A percentile compares a stretch with the other conserved stretches of the same genome.
Conservation (phyloP, 2,329 filamentous ascomycete genomes). For the Sphaerostilbella broomeana region DNA sequence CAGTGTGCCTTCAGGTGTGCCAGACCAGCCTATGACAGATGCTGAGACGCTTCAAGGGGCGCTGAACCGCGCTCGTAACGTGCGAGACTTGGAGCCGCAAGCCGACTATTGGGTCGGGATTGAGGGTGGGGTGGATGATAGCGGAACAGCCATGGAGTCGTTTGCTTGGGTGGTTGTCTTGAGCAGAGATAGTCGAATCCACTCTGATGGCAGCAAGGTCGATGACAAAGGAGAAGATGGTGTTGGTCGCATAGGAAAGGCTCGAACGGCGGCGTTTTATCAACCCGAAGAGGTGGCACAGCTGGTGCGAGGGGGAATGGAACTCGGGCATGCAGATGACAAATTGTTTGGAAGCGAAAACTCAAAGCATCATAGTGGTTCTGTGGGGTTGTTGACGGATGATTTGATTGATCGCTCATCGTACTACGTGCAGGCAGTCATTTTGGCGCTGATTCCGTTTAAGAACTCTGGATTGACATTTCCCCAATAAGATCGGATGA, state of each 20-base stretch:
- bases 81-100: constrained; percentile 22
- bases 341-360: constrained; percentile 30
- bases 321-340: constrained; percentile 36
- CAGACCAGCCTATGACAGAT: constrained; percentile 34
- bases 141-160: constrained; percentile 23
- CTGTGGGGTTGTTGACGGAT: constrained; percentile 34
- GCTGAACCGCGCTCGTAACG: constrained; percentile 30
- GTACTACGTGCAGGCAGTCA: constrained; percentile 34
- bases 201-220: constrained; percentile 12
- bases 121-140: constrained; percentile 33
- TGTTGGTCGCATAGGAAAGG: constrained; percentile 26
- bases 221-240: neutral
- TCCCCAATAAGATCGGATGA: neutral
- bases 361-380: constrained; percentile 33
- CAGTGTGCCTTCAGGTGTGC: constrained; percentile 32
- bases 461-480: constrained; percentile 31
- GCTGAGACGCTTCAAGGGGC: constrained; percentile 33
- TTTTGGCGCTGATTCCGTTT: constrained; percentile 36
- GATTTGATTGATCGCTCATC: constrained; percentile 29
- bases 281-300: constrained; percentile 31
- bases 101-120: constrained; percentile 36
- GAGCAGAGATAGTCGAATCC: constrained; percentile 15
- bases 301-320: constrained; percentile 31
- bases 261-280: constrained; percentile 33
- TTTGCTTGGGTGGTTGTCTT: constrained; percentile 36